Conservation (phyloP, 768 basidiomycete genomes). For the Boletellus emodensis region DNA sequence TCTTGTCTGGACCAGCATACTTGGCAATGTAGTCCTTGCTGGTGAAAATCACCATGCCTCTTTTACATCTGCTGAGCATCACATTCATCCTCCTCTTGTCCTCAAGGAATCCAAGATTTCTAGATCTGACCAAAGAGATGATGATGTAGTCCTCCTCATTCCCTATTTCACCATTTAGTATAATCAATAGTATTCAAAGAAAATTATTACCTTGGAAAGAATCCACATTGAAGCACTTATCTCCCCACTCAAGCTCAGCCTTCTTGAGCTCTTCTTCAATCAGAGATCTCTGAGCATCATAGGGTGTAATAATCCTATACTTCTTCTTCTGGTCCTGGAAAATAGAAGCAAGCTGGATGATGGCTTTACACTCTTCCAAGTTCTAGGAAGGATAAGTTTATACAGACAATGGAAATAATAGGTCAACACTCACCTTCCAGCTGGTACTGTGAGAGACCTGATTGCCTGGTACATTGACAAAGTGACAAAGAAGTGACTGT, state of each 20-base stretch:
- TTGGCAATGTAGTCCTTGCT: constrained; percentile 58
- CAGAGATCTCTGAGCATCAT: constrained; percentile 63
- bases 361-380: constrained; percentile 48
- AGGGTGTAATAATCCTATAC: constrained; percentile 75
- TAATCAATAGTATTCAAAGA: background rate
- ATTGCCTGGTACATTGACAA: constrained; percentile 53
- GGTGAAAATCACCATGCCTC: constrained; percentile 71
- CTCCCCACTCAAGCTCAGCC: constrained; percentile 51
- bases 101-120: constrained; percentile 61
- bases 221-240: constrained; percentile 76
- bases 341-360: constrained; percentile 53
- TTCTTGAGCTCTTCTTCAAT: constrained; percentile 56
- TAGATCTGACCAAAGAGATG: constrained; percentile 65
- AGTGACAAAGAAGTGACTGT: constrained; percentile 49
- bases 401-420: background rate
- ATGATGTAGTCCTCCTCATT: constrained; percentile 81
- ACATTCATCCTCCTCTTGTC: constrained; percentile 75
- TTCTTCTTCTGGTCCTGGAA: constrained; percentile 47
- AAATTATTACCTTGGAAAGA: constrained; percentile 65
- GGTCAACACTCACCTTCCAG: constrained; percentile 32
- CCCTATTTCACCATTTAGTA: constrained; percentile 39
- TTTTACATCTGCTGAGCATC: constrained; percentile 79
- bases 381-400: constrained; percentile 44
- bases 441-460: constrained; percentile 37
- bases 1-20: constrained; percentile 44